Evolutionary conservation across 2,329 filamentous ascomycete species (phyloP).

Genomic region (Byssoonygena ceratinophila): DNA sequence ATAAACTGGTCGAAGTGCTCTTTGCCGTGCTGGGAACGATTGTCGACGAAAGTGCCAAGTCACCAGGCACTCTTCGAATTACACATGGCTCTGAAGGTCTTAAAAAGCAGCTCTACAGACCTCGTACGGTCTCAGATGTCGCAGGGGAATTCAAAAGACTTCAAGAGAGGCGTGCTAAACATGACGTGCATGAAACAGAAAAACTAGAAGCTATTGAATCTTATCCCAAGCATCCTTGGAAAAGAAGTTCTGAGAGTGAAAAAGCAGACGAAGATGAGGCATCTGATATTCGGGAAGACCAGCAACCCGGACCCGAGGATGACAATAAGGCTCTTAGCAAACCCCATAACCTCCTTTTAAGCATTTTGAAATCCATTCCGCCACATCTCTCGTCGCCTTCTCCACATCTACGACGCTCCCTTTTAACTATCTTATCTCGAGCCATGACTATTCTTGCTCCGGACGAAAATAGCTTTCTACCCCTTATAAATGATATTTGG

Average conservation of each 20-base stretch:
- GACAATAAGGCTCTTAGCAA: conserved; percentile 57
- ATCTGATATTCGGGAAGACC: conserved; percentile 23
- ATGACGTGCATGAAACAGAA: conserved; percentile 15
- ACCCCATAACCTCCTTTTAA: conserved; percentile 68
- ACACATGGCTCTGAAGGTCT: conserved; percentile 24
- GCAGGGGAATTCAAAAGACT: conserved; percentile 27
- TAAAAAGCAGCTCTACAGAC: conserved; percentile 25
- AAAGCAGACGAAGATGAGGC: conserved; percentile 20
- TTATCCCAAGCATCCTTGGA: conserved; percentile 24
- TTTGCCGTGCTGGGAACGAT: conserved; percentile 75
- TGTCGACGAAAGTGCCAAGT: conserved; percentile 66
- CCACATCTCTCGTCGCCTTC: conserved; percentile 83
- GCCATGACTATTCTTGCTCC: conserved; percentile 60
- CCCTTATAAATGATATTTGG: conserved; percentile 84
- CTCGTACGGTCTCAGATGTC: conserved; percentile 27
- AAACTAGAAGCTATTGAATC: conserved; percentile 12
- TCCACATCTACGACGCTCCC: conserved; percentile 62
- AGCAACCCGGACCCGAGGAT: conserved; percentile 36
- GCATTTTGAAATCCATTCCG: conserved; percentile 73
- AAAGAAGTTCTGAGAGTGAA: conserved; percentile 14
- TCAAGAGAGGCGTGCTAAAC: conserved; percentile 24
- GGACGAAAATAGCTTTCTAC: conserved; percentile 75
- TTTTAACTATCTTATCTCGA: conserved; percentile 65
- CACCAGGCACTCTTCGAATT: conserved; percentile 40
- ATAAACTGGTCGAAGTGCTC: conserved; percentile 69